These are phyloP conservation scores for Colletotrichum horii DNA, from an alignment of 2,329 filamentous ascomycete genomes.

Conservation along the genomic window DNA sequence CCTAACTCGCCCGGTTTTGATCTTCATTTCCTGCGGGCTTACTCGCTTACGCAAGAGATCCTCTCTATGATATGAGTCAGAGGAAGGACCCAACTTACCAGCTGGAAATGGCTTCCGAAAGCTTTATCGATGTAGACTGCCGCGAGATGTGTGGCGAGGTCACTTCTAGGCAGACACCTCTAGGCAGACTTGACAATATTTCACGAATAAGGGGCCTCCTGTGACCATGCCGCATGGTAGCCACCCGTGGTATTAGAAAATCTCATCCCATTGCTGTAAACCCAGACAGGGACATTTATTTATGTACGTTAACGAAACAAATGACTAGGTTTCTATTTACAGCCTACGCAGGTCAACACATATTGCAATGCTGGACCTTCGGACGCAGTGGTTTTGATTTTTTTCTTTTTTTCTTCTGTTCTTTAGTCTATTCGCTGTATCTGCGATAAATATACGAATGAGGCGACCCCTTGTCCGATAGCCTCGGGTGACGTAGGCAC, in stretches of 20 bases:
- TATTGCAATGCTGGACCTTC: not conserved
- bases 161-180: not conserved
- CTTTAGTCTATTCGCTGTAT: slow-evolving; percentile 16
- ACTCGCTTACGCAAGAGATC: not conserved
- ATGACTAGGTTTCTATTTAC: slow-evolving; percentile 15
- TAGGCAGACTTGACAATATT: not conserved
- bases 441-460: slow-evolving; percentile 5
- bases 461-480: slow-evolving; percentile 1
- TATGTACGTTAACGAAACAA: slow-evolving; percentile 6
- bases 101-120: not conserved
- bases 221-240: not conserved
- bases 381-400: slow-evolving; percentile 13
- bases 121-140: not conserved
- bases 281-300: not conserved
- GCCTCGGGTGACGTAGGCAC: not conserved
- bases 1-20: not conserved
- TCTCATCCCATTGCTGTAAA: not conserved
- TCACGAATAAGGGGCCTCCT: not conserved
- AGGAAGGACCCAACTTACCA: not conserved
- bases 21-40: not conserved
- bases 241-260: not conserved
- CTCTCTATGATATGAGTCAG: not conserved
- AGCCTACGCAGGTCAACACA: slow-evolving; percentile 17
- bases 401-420: not conserved
- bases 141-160: not conserved